Base-by-base conservation (phyloP, 129 eudicot species). In the Deinandra increscens region DNA sequence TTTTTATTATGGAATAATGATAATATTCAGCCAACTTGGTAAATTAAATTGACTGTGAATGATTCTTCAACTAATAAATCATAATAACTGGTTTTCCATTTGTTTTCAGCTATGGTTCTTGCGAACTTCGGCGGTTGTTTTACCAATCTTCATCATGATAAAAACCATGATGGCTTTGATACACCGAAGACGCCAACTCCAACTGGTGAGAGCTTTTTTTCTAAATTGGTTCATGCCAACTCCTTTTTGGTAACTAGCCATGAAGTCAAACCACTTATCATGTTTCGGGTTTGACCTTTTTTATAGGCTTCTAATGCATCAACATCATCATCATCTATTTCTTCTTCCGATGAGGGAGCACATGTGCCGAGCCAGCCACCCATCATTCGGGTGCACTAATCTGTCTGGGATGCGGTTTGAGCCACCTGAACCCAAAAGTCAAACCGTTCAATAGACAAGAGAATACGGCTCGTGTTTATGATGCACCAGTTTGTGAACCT, bases 111-210 rank as follows among this genome's bases (percentile, higher is more conserved):
- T 91, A 66, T 75, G 85, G 66, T 84, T 84, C 62, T 63, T 91
- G 23, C 61, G 88, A 67, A 72, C 81, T 15, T 60, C 81, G 3
- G 96, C 96, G 29, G 75, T 91, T 66, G 70, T 88, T 45, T 49
- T 91, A 60, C 96, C 96, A 19, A 76, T 91, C 64, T 91, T 76
- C 75, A 78, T 91, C 51, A 88, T 89, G 73, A 76, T 91, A 72
- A 84, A 72, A 82, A 89, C 89, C 34, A 82, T 75, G 64, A 73
- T 76, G 26, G 73, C 85, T 56, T 50, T 86, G 37, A 80, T 81
- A 7, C 65, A 63, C 7, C 85, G 84, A 10, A 82, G 84, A 69
- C 81, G 75, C 13, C 86, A 26, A 37, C 82, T 75, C n/a, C n/a
- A 61, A 37, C 82, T 75, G 86, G 97, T 90, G 73, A 66, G 82